Evolutionary conservation across 495 filamentous ascomycete species (phyloP), one percentile per base, ranked within the genome.

Genomic region (Hyaloscypha hepaticicola): DNA sequence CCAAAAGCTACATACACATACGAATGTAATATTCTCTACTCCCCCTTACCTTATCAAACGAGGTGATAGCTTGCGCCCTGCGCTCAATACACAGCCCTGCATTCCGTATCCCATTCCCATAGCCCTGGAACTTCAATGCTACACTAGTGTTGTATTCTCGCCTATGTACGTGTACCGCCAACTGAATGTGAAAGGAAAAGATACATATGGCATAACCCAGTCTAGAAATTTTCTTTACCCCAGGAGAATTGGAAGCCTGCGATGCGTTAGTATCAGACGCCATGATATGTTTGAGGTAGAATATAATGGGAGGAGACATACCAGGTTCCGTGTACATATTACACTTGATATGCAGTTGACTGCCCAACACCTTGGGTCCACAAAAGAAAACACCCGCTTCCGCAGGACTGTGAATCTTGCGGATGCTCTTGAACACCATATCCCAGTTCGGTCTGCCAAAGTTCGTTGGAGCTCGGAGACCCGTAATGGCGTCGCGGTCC

Each of bases 311-410:
- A 51, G 21, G 19, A 45, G 66, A 77, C 70, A 67, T 76, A 62
- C 85, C 88, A 72, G 88, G 88, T 72, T 89, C 88, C 52, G 84
- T 88, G 77, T 92, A 90, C 76, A 87, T 85, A 72, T 91, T 92
- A 74, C 89, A 91, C 77, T 87, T 90, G 64, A 89, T 80, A 72
- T 91, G 88, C 61, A 92, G 72, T 66, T 80, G 73, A 71, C 84
- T 88, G 28, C 88, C 89, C 55, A 92, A 75, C 8, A 81, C 82
- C 76, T 90, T 90, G 41, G 89, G 88, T 5, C 89, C 89, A 75
- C 89, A 92, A 77, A 92, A 92, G 78, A 92, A 92, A 16, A 91
- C 88, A 71, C 89, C 89, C 11, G 87, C 88, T 76, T 91, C 88
- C n/a, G 82, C 83, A 5, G 89, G 73, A 70, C 76, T 73, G 66